These are phyloP conservation scores for Cynara cardunculus DNA, from an alignment of 129 eudicot species.

Conservation along the genomic window DNA sequence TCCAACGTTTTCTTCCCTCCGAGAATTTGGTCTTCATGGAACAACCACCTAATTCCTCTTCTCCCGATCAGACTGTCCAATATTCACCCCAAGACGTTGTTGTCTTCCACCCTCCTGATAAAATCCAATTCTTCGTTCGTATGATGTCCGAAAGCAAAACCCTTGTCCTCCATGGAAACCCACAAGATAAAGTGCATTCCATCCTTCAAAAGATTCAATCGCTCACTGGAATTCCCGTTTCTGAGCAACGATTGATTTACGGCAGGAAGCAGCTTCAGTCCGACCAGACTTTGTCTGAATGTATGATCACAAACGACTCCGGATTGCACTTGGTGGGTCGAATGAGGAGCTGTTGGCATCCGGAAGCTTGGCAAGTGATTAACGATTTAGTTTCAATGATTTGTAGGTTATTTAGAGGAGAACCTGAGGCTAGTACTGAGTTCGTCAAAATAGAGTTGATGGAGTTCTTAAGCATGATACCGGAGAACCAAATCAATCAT, in stretches of 20 bases:
- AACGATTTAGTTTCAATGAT: conserved; percentile 36
- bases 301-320: conserved; percentile 40
- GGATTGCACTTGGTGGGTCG: conserved; percentile 44
- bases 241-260: conserved; percentile 51
- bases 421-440: background rate
- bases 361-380: conserved; percentile 44
- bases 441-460: background rate
- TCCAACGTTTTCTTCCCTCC: background rate
- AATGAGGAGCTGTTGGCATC: conserved; percentile 44
- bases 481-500: background rate
- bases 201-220: conserved; percentile 38
- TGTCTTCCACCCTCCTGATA: background rate
- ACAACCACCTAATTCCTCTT: background rate
- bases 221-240: conserved; percentile 39
- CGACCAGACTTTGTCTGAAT: conserved; percentile 48
- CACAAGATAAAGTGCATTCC: conserved; percentile 36
- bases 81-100: background rate
- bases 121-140: conserved; percentile 57
- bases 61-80: background rate
- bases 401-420: conserved; percentile 29
- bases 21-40: background rate
- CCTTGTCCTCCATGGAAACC: conserved; percentile 41
- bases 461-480: conserved; percentile 6
- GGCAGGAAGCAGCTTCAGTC: conserved; percentile 61
- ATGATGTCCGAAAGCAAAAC: conserved; percentile 32